phyloP scores from a whole-genome alignment of 208 protist genomes.

The Vickermania ingenoplastis region DNA sequence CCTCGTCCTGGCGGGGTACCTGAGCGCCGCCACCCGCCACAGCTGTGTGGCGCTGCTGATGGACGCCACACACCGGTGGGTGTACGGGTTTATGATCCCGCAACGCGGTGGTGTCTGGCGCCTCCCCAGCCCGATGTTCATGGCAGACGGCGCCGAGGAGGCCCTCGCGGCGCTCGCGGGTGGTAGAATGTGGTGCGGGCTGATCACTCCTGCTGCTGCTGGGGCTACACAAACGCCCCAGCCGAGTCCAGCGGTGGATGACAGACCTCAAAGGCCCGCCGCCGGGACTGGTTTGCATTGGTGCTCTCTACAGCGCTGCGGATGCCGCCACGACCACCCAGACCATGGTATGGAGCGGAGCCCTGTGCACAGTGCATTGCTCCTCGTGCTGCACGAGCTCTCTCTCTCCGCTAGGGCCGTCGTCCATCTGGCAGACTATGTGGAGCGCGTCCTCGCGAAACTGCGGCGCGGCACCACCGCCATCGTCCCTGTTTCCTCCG shows the following conservation, averaged over 20 bases:
- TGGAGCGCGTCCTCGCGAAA: constrained; percentile 57
- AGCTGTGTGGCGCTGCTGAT: constrained; percentile 34
- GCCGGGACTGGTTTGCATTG: neutral
- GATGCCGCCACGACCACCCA: neutral
- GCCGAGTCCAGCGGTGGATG: too few relatives aligned
- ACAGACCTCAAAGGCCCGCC: too few relatives aligned
- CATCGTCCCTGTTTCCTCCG: constrained; percentile 10
- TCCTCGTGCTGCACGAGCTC: constrained; percentile 60
- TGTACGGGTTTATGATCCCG: constrained; percentile 43
- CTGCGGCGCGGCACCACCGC: constrained; percentile 13
- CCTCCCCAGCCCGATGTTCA: constrained; percentile 27
- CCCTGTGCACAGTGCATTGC: constrained; percentile 29
- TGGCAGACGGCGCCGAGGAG: neutral
- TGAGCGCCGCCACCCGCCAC: constrained; percentile 32
- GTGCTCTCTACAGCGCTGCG: neutral
- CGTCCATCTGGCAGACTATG: constrained; percentile 42
- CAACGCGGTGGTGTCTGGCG: constrained; percentile 47
- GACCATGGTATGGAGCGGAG: neutral
- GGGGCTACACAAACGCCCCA: neutral
- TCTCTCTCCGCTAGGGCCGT: constrained; percentile 34
- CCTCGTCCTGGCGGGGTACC: constrained; percentile 54
- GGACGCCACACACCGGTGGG: constrained; percentile 36
- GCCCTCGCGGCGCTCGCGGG: neutral
- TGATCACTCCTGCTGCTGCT: neutral
- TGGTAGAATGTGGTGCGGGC: neutral